phyloP scores from a whole-genome alignment of 805 yeast species.

The Barnettozyma pratensis region DNA sequence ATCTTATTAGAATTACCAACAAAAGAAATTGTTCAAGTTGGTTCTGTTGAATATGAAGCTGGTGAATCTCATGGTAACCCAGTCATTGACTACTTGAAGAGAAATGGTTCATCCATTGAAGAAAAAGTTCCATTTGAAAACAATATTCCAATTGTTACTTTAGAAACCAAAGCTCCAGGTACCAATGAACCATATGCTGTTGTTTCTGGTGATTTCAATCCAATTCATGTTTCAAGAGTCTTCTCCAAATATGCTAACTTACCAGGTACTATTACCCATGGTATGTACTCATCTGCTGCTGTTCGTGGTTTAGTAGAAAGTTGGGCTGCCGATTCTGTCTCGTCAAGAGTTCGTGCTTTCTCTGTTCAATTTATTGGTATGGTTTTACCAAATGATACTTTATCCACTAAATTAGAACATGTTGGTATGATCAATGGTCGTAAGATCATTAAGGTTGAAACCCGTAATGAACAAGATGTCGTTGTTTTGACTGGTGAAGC shows the following conservation, averaged over 20 bases:
- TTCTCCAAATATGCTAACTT: constrained; percentile 89
- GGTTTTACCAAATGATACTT: constrained; percentile 94
- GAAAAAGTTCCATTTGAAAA: constrained; percentile 90
- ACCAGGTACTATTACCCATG: constrained; percentile 98
- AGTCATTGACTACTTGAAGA: constrained; percentile 84
- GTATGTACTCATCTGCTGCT: constrained; percentile 97
- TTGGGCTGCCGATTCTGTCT: constrained; percentile 97
- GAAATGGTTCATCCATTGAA: constrained; percentile 92
- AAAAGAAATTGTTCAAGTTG: constrained; percentile 81
- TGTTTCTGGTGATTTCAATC: constrained; percentile 97
- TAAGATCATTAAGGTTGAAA: constrained; percentile 89
- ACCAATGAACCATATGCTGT: constrained; percentile 95
- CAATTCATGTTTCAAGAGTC: constrained; percentile 94
- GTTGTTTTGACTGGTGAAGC: constrained; percentile 92
- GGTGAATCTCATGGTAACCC: constrained; percentile 96
- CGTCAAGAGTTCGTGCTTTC: constrained; percentile 93
- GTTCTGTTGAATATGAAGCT: constrained; percentile 80
- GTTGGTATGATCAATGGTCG: constrained; percentile 99
- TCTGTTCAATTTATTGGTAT: constrained; percentile 88
- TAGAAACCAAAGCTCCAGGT: constrained; percentile 74
- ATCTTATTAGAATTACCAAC: constrained; percentile 87
- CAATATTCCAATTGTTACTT: constrained; percentile 74
- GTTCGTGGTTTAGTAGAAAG: constrained; percentile 93
- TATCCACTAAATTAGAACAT: constrained; percentile 86
- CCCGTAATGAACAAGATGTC: constrained; percentile 77